phyloP scores from a whole-genome alignment of 2,329 filamentous ascomycete species.

The Ascochyta lentis region DNA sequence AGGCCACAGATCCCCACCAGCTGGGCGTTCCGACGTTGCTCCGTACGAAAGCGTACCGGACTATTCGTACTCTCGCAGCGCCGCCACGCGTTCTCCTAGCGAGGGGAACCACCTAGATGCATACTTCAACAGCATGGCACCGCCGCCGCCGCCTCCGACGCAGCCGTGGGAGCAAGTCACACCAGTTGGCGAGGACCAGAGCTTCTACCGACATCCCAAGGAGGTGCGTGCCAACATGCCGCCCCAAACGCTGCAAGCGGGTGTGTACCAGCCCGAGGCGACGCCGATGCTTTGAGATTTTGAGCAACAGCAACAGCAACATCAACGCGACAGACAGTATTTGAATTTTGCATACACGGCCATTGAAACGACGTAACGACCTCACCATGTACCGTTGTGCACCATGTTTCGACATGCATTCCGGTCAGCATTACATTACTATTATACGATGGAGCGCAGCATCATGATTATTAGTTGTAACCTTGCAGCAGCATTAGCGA shows the following conservation, averaged over 20 bases:
- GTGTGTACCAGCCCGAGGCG: slow-evolving; percentile 47
- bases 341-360: neutral
- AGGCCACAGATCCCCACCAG: slow-evolving; percentile 57
- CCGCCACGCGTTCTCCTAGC: slow-evolving; percentile 35
- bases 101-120: slow-evolving; percentile 36
- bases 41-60: slow-evolving; percentile 55
- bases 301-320: neutral
- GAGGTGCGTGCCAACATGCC: slow-evolving; percentile 60
- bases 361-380: slow-evolving; percentile 42
- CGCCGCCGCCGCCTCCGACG: slow-evolving; percentile 47
- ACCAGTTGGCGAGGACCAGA: slow-evolving; percentile 40
- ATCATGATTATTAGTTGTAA: slow-evolving; percentile 2
- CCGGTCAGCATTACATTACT: neutral
- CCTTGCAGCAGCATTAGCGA: slow-evolving; percentile 18
- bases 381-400: slow-evolving; percentile 26
- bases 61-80: slow-evolving; percentile 36
- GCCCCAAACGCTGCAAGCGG: slow-evolving; percentile 53
- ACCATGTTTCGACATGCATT: slow-evolving; percentile 28
- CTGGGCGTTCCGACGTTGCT: slow-evolving; percentile 35
- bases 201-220: slow-evolving; percentile 51
- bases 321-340: neutral
- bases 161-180: slow-evolving; percentile 51
- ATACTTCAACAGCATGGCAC: slow-evolving; percentile 40
- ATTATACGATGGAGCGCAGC: slow-evolving; percentile 6
- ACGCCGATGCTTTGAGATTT: slow-evolving; percentile 47